A percentile compares a stretch with the other conserved stretches of the same genome.
Evolutionary conservation across 2,329 filamentous ascomycete species (phyloP).

Genomic region (Trichoderma sp.): DNA sequence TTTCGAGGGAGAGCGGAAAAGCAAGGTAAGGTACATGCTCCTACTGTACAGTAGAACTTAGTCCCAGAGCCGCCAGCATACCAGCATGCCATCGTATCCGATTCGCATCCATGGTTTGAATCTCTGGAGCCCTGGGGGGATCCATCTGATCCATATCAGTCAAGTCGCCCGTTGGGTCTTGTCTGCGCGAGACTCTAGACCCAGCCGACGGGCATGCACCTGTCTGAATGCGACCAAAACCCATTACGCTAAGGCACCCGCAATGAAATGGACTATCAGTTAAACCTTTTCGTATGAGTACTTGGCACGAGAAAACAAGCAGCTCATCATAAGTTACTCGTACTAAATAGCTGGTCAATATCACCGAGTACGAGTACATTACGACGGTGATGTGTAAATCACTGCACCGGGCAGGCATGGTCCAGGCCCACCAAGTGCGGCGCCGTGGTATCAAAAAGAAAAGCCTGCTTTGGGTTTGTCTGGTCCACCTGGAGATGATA

Average conservation of each 20-base stretch:
- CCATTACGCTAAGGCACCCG: slow-evolving; percentile 3
- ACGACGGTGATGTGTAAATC: neutral
- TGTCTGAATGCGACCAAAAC: slow-evolving; percentile 11
- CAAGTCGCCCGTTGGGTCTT: neutral
- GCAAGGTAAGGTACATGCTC: neutral
- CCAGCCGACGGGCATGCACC: slow-evolving; percentile 12
- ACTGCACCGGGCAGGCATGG: neutral
- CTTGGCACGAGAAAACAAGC: neutral
- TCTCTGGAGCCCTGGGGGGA: neutral
- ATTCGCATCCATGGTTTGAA: neutral
- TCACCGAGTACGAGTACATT: neutral
- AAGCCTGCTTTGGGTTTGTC: neutral
- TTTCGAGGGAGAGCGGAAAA: neutral
- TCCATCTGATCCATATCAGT: neutral
- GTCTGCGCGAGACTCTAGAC: neutral
- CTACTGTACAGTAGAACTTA: neutral
- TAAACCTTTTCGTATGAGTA: neutral
- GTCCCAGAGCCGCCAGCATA: neutral
- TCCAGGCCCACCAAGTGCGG: neutral
- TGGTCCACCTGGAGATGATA: neutral
- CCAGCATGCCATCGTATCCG: neutral
- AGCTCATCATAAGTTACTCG: neutral
- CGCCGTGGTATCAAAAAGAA: neutral
- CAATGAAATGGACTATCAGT: neutral
- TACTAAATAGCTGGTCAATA: neutral